Evolutionary conservation across 331 rosid genomes (phyloP), one percentile per base, ranked within the genome.

Genomic region (Prunus yedoensis): DNA sequence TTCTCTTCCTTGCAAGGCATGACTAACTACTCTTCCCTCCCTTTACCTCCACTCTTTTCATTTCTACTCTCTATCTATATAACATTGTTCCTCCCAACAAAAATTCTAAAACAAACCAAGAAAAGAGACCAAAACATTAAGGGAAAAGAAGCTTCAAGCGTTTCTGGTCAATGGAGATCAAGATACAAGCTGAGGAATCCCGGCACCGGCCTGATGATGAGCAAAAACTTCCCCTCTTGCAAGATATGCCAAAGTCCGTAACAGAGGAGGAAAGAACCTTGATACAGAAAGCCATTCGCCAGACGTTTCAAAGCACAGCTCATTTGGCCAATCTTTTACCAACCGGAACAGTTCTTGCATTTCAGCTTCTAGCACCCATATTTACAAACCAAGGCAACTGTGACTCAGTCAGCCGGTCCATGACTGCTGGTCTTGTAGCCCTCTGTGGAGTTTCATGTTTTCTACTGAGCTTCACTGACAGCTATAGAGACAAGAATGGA

Each of bases 271-370:
- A 74, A 74, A 77, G 67, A 78, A 83, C 78, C 18, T 72, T 78
- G 17, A 65, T 87, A 50, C 99, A 90, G 80, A 89, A 80, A 79
- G 99, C 94, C 72, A 88, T 92, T 13, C 89, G 82, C 74, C 92
- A 88, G 69, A 92, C 96, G 4, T 92, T 94, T 77, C 83, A 84
- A 51, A 89, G 97, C 90, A 90, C 96, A 2, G 97, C 96, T 0
- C 90, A 90, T 78, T 79, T 94, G 75, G 99, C 97, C 67, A 94
- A 92, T 75, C 99, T 89, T 57, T 74, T 94, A 62, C 99, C 99
- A 3, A 94, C 97, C 0, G 97, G 97, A 52, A 77, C 96, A 1
- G 97, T 94, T 8, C 97, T 94, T 59, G 92, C 93, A 10, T 94
- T 92, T 82, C 97, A 90, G 67, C 90, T 92, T 66, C 81, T 94